phyloP scores from a whole-genome alignment of 306 rosid genomes.

The Cercis canadensis region DNA sequence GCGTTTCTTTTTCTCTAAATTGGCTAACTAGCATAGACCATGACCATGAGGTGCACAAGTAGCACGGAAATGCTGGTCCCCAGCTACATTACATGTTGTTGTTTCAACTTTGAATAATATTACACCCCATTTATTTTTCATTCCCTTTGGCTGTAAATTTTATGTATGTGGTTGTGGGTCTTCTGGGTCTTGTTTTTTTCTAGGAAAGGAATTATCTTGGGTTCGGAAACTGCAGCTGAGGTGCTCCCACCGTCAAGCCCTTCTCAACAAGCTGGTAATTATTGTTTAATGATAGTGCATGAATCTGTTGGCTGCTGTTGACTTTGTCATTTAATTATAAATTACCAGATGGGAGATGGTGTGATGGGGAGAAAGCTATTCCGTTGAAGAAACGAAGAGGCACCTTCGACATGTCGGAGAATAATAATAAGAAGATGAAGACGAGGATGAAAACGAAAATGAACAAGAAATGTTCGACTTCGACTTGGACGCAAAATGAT shows the following conservation, averaged over 20 bases:
- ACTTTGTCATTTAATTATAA: not conserved
- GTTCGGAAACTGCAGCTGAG: conserved; percentile 47
- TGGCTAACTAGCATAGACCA: conserved; percentile 52
- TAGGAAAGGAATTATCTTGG: conserved; percentile 55
- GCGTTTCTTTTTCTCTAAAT: conserved; percentile 45
- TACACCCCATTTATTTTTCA: conserved; percentile 21
- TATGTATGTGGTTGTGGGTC: conserved; percentile 36
- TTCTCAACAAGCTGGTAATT: conserved; percentile 55
- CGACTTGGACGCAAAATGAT: conserved; percentile 18
- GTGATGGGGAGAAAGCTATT: conserved; percentile 70
- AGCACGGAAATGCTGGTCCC: conserved; percentile 71
- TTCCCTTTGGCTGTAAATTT: conserved; percentile 41
- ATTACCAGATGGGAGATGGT: conserved; percentile 54
- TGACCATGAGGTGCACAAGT: conserved; percentile 68
- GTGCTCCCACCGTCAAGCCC: conserved; percentile 47
- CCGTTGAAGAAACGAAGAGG: conserved; percentile 83
- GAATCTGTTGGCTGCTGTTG: not conserved
- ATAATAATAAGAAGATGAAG: conserved; percentile 40
- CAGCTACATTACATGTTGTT: conserved; percentile 42
- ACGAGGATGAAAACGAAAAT: conserved; percentile 56
- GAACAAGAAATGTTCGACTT: conserved; percentile 53
- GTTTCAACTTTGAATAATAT: conserved; percentile 24
- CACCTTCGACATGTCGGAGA: conserved; percentile 35
- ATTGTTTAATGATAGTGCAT: not conserved
- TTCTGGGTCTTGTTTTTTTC: conserved; percentile 43